phyloP scores from a whole-genome alignment of 2,329 filamentous ascomycete species.

The Boeremia lycopersici region DNA sequence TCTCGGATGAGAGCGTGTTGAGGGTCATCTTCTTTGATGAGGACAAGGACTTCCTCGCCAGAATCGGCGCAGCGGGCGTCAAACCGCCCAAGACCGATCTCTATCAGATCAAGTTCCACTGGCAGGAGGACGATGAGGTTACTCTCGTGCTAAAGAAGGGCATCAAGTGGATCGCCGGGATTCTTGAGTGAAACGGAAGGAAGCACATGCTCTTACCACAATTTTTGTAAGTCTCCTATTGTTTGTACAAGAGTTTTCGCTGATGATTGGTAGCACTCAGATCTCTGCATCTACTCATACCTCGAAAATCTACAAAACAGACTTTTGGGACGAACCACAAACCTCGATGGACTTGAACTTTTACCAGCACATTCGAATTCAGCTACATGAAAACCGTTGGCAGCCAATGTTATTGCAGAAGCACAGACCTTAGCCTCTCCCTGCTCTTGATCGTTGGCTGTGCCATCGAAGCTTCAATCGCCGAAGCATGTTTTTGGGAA shows the following conservation, averaged over 20 bases:
- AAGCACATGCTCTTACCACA: neutral
- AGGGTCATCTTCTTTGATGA: constrained; percentile 14
- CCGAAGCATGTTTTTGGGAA: neutral
- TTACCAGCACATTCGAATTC: neutral
- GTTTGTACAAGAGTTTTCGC: neutral
- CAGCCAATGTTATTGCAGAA: neutral
- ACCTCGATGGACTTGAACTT: neutral
- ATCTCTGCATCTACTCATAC: neutral
- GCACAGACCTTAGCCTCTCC: neutral
- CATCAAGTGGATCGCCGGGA: constrained; percentile 12
- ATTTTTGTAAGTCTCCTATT: neutral
- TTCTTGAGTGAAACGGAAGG: constrained; percentile 1
- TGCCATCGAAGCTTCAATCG: neutral
- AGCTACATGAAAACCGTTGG: neutral
- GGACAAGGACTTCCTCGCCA: constrained; percentile 11
- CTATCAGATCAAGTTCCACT: constrained; percentile 11
- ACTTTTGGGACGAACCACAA: constrained; percentile 4
- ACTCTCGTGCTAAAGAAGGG: constrained; percentile 7
- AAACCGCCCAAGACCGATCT: constrained; percentile 14
- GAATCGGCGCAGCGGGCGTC: neutral
- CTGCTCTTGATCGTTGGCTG: neutral
- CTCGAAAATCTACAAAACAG: constrained; percentile 6
- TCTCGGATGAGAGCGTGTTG: constrained; percentile 12
- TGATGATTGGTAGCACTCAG: constrained; percentile 1
- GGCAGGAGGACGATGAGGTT: constrained; percentile 12